A percentile compares a stretch with the other conserved stretches of the same genome.
Conservation (phyloP, 176 grass and related monocot species). For the Metroxylon sagu region DNA sequence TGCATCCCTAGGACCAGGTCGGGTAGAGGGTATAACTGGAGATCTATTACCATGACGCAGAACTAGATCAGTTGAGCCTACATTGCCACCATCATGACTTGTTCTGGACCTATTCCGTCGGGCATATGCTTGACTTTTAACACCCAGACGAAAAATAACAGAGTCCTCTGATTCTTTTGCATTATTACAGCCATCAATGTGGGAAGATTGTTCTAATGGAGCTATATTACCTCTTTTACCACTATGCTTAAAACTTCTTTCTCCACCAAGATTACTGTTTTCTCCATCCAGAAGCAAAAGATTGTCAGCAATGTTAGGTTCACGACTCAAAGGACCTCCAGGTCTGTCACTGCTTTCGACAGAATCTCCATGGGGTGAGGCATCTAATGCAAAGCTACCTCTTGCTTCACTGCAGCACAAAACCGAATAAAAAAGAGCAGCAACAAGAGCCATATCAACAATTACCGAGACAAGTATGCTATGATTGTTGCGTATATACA, state of each 20-base stretch:
- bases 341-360: constrained; percentile 74
- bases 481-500: no score
- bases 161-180: constrained; percentile 74
- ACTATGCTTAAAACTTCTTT: constrained; percentile 38
- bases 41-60: constrained; percentile 22
- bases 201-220: constrained; percentile 34
- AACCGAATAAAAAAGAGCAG: constrained; percentile 13
- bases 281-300: constrained; percentile 85
- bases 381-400: constrained; percentile 70
- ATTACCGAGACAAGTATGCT: no score
- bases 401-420: constrained; percentile 60
- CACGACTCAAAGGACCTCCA: constrained; percentile 37
- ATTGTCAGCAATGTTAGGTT: constrained; percentile 86
- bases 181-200: constrained; percentile 41
- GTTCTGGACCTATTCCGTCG: constrained; percentile 25
- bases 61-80: constrained; percentile 1
- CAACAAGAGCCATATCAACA: neutral
- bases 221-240: constrained; percentile 43
- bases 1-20: constrained; percentile 28
- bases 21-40: constrained; percentile 17
- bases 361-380: constrained; percentile 83
- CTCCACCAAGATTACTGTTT: constrained; percentile 47
- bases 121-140: constrained; percentile 21
- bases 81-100: constrained; percentile 33
- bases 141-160: constrained; percentile 47